Evolutionary conservation across 192 early-diverging fungal genomes (phyloP), one percentile per base, ranked within the genome.

Genomic region (Mortierella alpina): DNA sequence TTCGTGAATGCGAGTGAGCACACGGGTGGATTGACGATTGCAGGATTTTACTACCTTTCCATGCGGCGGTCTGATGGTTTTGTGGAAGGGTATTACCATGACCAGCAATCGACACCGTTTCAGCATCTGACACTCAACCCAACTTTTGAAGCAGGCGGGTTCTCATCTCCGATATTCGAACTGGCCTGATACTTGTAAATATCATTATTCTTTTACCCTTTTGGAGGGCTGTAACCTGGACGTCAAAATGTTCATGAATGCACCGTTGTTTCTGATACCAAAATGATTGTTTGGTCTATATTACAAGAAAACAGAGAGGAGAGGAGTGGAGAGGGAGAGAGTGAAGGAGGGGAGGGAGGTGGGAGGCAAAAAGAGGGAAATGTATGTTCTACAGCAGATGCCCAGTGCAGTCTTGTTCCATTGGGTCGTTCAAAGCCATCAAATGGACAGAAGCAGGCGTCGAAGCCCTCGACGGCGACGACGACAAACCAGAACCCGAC

Each of bases 31-130:
- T 73, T 92, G 65, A 89, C 89, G 60, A 92, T 92, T 71, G 86
- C 86, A 42, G 90, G 90, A 18, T 92, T 92, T 57, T 92, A 92
- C 74, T 92, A 92, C 62, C 82, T 92, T 45, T 89, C 89, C 68
- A 89, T 92, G 85, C 72, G 86, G 55, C 85, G 89, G 7, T 70
- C 69, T 22, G 88, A 89, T 49, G 90, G 90, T 6, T 64, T 55
- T 22, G 84, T 92, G 23, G 88, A 89, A 63, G 90, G 90, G 2
- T 85, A 83, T 57, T 85, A 85, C 63, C 75, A 75, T 18, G 84
- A 83, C 49, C 69, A 72, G 23, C 69, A 73, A 7, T 79, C 74
- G 42, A 78, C 80, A 0, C 84, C 84, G 7, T 85, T 70, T 40
- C 84, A 85, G 48, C 73, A 73, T 23, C 60, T 85, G 13, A 54